A percentile compares a stretch with the other conserved stretches of the same genome.
Conservation (phyloP, 2,329 filamentous ascomycete species). For the Aureobasidium sp. region DNA sequence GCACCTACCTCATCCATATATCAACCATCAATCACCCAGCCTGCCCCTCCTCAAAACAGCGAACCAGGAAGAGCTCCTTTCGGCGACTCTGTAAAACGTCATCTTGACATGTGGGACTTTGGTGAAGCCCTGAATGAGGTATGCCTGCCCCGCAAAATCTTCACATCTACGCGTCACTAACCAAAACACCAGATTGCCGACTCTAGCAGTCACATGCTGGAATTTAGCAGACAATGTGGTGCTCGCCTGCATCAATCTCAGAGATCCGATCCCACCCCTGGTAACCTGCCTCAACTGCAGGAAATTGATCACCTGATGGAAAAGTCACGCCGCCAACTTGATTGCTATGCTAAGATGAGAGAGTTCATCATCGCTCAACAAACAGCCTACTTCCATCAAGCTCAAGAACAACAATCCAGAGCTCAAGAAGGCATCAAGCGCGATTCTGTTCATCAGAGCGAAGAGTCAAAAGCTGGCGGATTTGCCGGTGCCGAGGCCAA, state of each 20-base stretch:
- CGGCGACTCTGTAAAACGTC: conserved; percentile 49
- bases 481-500: conserved; percentile 74
- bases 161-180: neutral
- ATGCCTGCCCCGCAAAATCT: conserved; percentile 16
- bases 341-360: conserved; percentile 49
- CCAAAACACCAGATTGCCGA: conserved; percentile 33
- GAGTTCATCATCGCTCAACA: conserved; percentile 54
- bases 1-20: conserved; percentile 30
- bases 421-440: conserved; percentile 38
- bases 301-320: conserved; percentile 46
- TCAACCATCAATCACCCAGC: conserved; percentile 32
- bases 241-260: conserved; percentile 43
- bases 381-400: conserved; percentile 48
- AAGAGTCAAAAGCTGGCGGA: conserved; percentile 49
- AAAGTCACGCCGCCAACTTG: conserved; percentile 35
- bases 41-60: conserved; percentile 19
- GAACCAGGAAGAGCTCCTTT: conserved; percentile 26
- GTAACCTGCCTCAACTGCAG: conserved; percentile 40
- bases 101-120: conserved; percentile 55
- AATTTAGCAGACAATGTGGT: conserved; percentile 43
- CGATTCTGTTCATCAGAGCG: conserved; percentile 48
- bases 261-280: conserved; percentile 37
- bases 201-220: conserved; percentile 33
- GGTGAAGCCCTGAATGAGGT: conserved; percentile 44
- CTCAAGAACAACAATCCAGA: conserved; percentile 35